These are phyloP conservation scores for Cladosporium sp. DNA, from an alignment of 2,329 filamentous ascomycete species.

Conservation along the genomic window DNA sequence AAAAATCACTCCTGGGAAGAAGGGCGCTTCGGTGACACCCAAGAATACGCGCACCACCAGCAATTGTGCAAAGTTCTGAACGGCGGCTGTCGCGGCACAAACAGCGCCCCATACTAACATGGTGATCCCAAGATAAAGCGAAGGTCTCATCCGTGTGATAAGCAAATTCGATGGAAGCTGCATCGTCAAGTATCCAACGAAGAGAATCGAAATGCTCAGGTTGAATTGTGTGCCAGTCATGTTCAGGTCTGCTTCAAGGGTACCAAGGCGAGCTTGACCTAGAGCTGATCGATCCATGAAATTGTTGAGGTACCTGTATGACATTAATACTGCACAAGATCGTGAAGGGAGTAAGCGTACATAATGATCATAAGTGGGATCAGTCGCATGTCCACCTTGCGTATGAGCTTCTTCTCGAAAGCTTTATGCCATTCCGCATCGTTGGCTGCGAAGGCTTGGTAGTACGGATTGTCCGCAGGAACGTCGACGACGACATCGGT, in stretches of 20 bases:
- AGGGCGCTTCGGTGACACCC: constrained; percentile 48
- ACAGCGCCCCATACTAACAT: constrained; percentile 43
- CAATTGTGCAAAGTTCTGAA: constrained; percentile 40
- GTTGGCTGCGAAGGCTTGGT: not conserved
- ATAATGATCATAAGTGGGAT: constrained; percentile 67
- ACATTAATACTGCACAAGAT: not conserved
- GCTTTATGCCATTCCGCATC: constrained; percentile 11
- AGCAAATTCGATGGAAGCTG: constrained; percentile 59
- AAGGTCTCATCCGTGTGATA: constrained; percentile 51
- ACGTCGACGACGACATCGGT: not conserved
- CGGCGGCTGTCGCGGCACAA: constrained; percentile 45
- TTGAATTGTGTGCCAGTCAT: constrained; percentile 58
- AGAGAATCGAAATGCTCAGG: constrained; percentile 51
- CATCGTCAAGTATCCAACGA: constrained; percentile 59
- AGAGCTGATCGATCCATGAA: constrained; percentile 57
- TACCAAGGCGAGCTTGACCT: constrained; percentile 52
- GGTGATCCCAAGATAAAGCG: constrained; percentile 49
- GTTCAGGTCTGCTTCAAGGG: constrained; percentile 49
- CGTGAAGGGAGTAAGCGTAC: constrained; percentile 40
- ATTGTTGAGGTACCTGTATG: constrained; percentile 55
- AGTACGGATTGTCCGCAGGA: not conserved
- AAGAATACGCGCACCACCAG: constrained; percentile 48
- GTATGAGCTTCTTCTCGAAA: constrained; percentile 55
- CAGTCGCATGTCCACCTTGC: constrained; percentile 66
- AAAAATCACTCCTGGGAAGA: constrained; percentile 48